Base-by-base conservation (phyloP, 441 rosid genomes). In the Mallotus japonicus region DNA sequence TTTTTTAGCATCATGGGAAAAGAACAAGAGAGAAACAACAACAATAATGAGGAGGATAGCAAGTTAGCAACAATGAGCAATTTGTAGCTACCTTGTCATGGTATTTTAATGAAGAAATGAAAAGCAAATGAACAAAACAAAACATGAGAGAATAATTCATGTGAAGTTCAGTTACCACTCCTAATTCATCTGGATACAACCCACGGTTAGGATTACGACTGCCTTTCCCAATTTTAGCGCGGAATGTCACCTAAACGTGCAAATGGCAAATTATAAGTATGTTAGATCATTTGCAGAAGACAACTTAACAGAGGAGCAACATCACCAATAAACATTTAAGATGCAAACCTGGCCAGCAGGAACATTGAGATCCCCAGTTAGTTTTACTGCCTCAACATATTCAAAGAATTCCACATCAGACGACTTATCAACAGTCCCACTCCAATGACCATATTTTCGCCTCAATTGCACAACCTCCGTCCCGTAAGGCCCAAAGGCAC, bases 401-500 rank as follows among this genome's bases (percentile, higher is more conserved):
- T 92, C 98, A 76, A 85, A 92, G 81, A 88, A 89, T 77, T 90
- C 95, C 68, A 86, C 81, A 62, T 87, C 93, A 3, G 93, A 79
- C 50, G 92, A 73, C 55, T 84, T 76, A 64, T 75, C 85, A 56
- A 80, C 90, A 14, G 67, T 80, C 82, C 69, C 86, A 77, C 78
- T 82, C 99, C 99, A 95, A 32, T 83, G 91, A 75, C 99, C 99
- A 72, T 78, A 92, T 85, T 90, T 91, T 62, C 92, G 95, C 77
- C 85, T 95, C 78, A 95, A 77, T 76, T 95, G 99, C 40, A 95
- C 99, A 59, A 95, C 84, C 86, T 95, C 99, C 28, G 90, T 86
- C 69, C 99, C 97, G 80, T 89, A 91, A 54, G 99, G 99, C 58
- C 99, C 97, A 76, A 95, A 95, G 13, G 97, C 91, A 80, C 99